phyloP scores from a whole-genome alignment of 2,329 filamentous ascomycete genomes.

The Hypoxylon sp. region DNA sequence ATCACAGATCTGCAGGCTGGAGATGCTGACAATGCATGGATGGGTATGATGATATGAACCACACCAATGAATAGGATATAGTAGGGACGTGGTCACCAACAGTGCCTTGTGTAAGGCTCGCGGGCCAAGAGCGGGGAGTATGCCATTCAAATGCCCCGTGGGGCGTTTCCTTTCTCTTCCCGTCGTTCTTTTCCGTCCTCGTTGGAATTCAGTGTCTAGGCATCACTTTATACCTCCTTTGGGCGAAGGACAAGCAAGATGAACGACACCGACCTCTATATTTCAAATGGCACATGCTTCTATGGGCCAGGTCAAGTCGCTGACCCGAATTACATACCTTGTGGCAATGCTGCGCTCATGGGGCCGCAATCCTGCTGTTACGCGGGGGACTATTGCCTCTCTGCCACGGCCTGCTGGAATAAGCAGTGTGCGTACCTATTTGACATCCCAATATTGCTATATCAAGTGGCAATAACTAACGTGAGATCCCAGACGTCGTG shows the following conservation, averaged over 20 bases:
- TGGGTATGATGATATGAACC: slow-evolving; percentile 2
- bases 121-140: not conserved
- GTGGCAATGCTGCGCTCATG: slow-evolving; percentile 45
- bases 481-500: slow-evolving; percentile 42
- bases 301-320: slow-evolving; percentile 48
- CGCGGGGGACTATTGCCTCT: slow-evolving; percentile 47
- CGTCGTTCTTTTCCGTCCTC: not conserved
- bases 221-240: not conserved
- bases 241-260: slow-evolving; percentile 24
- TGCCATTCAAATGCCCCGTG: slow-evolving; percentile 3
- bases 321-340: slow-evolving; percentile 47
- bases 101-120: slow-evolving; percentile 2
- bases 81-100: not conserved
- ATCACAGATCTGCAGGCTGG: slow-evolving; percentile 7
- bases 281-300: slow-evolving; percentile 48
- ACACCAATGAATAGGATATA: not conserved
- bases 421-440: slow-evolving; percentile 43
- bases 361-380: slow-evolving; percentile 49
- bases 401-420: slow-evolving; percentile 47
- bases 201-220: not conserved
- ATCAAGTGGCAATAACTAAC: slow-evolving; percentile 24
- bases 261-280: slow-evolving; percentile 42
- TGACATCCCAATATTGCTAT: not conserved
- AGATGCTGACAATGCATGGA: slow-evolving; percentile 10
- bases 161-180: not conserved